phyloP scores from a whole-genome alignment of 305 asterid genomes.

The Solanum hybrid region DNA sequence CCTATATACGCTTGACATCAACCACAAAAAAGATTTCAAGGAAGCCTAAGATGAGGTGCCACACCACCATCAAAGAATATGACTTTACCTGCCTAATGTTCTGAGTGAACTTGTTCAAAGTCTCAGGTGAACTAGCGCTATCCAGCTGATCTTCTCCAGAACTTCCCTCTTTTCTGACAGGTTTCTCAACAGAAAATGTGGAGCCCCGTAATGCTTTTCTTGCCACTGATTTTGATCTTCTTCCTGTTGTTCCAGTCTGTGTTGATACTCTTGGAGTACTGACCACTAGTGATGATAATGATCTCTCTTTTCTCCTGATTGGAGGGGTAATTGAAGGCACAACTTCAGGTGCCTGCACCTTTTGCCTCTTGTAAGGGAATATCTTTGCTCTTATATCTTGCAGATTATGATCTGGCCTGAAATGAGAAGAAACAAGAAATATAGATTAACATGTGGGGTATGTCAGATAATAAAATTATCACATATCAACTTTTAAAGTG shows the following conservation, averaged over 20 bases:
- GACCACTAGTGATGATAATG: constrained; percentile 61
- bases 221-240: constrained; percentile 41
- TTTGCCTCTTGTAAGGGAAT: constrained; percentile 47
- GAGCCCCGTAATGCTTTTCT: constrained; percentile 15
- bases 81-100: constrained; percentile 16
- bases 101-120: constrained; percentile 11
- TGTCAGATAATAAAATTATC: neutral
- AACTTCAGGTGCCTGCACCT: constrained; percentile 38
- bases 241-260: constrained; percentile 43
- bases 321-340: constrained; percentile 33
- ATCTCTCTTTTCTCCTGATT: constrained; percentile 62
- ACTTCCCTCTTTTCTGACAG: constrained; percentile 9
- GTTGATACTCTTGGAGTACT: constrained; percentile 53
- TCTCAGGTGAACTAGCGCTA: constrained; percentile 20
- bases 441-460: neutral
- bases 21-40: neutral
- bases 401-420: constrained; percentile 63
- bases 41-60: neutral
- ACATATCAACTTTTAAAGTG: neutral
- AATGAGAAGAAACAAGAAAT: neutral
- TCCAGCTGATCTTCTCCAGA: constrained; percentile 14
- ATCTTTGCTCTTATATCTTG: constrained; percentile 55
- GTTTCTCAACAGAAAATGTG: constrained; percentile 14
- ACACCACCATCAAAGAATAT: neutral
- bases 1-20: neutral